Percentiles rank a stretch among this genome's conserved stretches.
Evolutionary conservation across 73 alveolate genomes (phyloP).

Genomic region (Paramecium octaurelia): DNA sequence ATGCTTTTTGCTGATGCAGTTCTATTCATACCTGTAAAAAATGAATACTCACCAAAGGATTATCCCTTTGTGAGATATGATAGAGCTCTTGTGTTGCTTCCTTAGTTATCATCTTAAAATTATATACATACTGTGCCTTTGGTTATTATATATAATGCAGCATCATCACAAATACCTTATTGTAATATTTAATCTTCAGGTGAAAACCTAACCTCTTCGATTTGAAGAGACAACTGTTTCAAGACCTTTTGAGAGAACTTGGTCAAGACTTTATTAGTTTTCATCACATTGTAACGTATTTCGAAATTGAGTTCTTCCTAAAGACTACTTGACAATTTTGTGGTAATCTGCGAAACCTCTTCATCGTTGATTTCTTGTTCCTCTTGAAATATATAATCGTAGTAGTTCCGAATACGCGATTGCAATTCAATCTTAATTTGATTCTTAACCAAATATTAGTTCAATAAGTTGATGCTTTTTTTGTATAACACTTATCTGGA

Average conservation of each 20-base stretch:
- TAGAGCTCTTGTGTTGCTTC: background rate
- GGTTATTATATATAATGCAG: conserved; percentile 37
- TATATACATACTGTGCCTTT: conserved; percentile 33
- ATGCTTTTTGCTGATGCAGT: conserved; percentile 63
- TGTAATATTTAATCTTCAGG: conserved; percentile 49
- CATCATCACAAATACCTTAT: conserved; percentile 31
- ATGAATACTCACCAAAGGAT: conserved; percentile 66
- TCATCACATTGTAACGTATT: conserved; percentile 14
- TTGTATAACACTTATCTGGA: conserved; percentile 59
- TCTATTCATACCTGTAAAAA: conserved; percentile 68
- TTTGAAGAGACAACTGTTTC: conserved; percentile 1
- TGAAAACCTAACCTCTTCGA: conserved; percentile 49
- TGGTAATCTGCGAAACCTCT: conserved; percentile 2
- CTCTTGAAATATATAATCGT: conserved; percentile 72
- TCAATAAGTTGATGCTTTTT: conserved; percentile 61
- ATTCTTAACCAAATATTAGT: conserved; percentile 65
- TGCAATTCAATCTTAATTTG: conserved; percentile 68
- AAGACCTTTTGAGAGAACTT: conserved; percentile 5
- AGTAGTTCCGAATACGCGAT: conserved; percentile 69
- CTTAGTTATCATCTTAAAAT: background rate
- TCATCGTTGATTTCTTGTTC: conserved; percentile 48
- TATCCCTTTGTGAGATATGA: conserved; percentile 41
- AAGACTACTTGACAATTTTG: background rate
- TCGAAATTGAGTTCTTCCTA: conserved; percentile 42
- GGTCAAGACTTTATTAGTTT: background rate